phyloP scores from a whole-genome alignment of 495 filamentous ascomycete genomes.

The Lasiosphaeria ovina region DNA sequence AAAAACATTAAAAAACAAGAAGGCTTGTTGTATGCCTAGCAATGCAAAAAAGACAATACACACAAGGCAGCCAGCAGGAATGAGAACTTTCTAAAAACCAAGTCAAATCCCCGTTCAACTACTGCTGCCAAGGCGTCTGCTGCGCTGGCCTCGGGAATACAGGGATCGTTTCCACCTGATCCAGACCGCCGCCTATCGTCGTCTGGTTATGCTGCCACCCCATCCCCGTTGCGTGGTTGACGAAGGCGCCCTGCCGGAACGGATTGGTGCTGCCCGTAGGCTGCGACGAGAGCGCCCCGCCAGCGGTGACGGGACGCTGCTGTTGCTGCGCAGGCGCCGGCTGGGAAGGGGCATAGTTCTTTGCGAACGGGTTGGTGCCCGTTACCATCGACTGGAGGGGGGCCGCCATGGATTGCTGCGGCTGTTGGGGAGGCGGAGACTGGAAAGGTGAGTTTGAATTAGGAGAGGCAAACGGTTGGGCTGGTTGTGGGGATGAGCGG shows the following conservation, averaged over 20 bases:
- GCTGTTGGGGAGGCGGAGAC: constrained; percentile 44
- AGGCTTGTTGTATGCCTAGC: constrained; percentile 22
- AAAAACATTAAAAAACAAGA: too few species aligned
- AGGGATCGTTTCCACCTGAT: constrained; percentile 74
- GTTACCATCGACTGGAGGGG: constrained; percentile 60
- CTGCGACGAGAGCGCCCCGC: constrained; percentile 51
- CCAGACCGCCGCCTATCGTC: constrained; percentile 82
- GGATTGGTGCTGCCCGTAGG: constrained; percentile 91
- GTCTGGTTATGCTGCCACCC: constrained; percentile 79
- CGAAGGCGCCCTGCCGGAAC: constrained; percentile 83
- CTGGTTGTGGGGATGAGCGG: constrained; percentile 49
- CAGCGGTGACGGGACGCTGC: constrained; percentile 43
- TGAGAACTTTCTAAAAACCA: neutral
- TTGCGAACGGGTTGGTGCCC: constrained; percentile 73
- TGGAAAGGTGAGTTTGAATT: constrained; percentile 48
- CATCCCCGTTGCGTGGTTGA: constrained; percentile 80
- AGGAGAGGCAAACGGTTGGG: constrained; percentile 48
- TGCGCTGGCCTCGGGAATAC: constrained; percentile 79
- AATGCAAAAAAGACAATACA: constrained; percentile 14
- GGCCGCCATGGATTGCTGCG: constrained; percentile 34
- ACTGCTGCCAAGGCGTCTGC: constrained; percentile 56
- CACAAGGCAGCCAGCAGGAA: neutral
- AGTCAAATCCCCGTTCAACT: neutral
- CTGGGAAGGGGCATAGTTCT: constrained; percentile 39
- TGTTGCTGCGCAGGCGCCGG: constrained; percentile 33